phyloP scores from a whole-genome alignment of 176 grass and related monocot genomes.

The Ampelocalamus luodianensis region DNA sequence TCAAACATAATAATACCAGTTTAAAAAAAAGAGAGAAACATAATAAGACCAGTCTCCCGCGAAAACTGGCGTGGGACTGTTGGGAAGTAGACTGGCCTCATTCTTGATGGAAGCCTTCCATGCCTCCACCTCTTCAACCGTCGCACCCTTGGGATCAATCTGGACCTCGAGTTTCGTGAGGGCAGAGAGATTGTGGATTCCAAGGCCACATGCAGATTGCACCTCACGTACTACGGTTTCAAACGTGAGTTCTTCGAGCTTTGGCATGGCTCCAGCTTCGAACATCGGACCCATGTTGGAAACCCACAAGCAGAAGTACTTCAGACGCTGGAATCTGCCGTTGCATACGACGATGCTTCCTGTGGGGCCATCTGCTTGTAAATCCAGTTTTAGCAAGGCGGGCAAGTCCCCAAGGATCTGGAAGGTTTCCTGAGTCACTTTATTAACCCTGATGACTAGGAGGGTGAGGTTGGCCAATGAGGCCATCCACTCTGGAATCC shows the following conservation, averaged over 20 bases:
- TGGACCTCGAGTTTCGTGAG: background rate
- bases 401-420: background rate
- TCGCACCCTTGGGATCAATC: background rate
- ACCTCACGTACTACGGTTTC: too few species aligned
- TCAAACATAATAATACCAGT: too few species aligned
- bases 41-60: too few species aligned
- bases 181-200: background rate
- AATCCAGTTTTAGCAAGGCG: background rate
- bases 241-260: too few species aligned
- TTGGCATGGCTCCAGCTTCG: slow-evolving; percentile 15
- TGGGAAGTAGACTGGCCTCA: background rate
- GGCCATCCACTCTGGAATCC: background rate
- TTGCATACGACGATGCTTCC: background rate
- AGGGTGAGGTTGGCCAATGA: slow-evolving; percentile 1
- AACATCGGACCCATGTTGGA: background rate
- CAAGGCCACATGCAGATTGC: background rate
- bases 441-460: background rate
- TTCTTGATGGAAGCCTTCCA: background rate
- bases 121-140: background rate
- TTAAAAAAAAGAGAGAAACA: too few species aligned
- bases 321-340: background rate
- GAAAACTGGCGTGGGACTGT: too few species aligned
- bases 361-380: background rate
- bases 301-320: background rate
- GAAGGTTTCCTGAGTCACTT: slow-evolving; percentile 26